A percentile compares a stretch with the other conserved stretches of the same genome.
These are phyloP conservation scores for Neurospora sp. DNA, from an alignment of 495 filamentous ascomycete genomes.

Conservation along the genomic window DNA sequence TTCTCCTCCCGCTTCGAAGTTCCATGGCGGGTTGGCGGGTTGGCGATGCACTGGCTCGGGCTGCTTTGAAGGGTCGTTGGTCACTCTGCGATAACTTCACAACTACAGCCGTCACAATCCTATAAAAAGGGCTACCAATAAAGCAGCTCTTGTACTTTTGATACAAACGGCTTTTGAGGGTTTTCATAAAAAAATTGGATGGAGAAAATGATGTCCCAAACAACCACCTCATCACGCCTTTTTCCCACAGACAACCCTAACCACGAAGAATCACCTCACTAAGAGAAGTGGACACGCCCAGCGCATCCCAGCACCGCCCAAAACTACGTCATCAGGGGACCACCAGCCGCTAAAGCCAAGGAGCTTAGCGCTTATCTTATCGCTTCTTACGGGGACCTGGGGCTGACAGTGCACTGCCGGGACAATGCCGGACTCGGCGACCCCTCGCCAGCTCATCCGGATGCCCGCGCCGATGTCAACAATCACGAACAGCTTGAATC, in stretches of 20 bases:
- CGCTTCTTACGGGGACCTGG: neutral
- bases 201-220: too few species aligned
- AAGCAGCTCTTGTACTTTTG: too few species aligned
- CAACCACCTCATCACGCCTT: neutral
- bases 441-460: neutral
- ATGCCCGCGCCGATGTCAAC: neutral
- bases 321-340: neutral
- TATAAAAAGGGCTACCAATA: neutral
- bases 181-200: too few species aligned
- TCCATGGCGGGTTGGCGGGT: neutral
- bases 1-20: neutral
- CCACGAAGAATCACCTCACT: neutral
- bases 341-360: neutral
- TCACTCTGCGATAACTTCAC: neutral
- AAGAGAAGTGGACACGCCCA: neutral
- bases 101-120: neutral
- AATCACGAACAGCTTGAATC: neutral
- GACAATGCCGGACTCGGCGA: neutral
- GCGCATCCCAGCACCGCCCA: neutral
- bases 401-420: neutral
- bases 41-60: neutral
- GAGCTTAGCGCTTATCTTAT: neutral
- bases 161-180: too few species aligned
- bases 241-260: neutral
- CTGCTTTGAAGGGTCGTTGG: neutral